phyloP scores from a whole-genome alignment of 1,284 basidiomycete species.

The Vanrija sp. region DNA sequence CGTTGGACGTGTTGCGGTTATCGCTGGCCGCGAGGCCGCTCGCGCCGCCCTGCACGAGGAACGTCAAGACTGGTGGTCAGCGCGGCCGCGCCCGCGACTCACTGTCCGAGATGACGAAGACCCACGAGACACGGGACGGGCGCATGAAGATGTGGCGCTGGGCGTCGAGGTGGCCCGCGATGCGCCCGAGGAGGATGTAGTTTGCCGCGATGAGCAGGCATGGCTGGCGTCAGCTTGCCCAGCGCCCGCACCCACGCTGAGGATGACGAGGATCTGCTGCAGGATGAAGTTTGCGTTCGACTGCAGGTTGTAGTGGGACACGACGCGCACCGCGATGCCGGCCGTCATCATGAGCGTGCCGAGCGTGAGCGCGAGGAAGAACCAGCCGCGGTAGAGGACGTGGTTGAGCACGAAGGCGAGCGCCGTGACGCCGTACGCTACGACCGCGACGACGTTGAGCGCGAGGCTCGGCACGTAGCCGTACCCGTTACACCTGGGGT shows the following conservation, averaged over 20 bases:
- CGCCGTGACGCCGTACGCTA: too few species aligned
- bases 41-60: slow-evolving; percentile 58
- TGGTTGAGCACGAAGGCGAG: background rate
- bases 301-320: background rate
- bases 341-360: background rate
- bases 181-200: slow-evolving; percentile 62
- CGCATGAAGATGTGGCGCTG: slow-evolving; percentile 44
- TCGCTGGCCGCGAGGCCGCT: slow-evolving; percentile 40
- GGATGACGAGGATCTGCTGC: background rate
- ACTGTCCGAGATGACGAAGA: slow-evolving; percentile 54
- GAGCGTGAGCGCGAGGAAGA: background rate
- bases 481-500: too few species aligned
- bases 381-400: background rate
- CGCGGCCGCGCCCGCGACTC: too few species aligned
- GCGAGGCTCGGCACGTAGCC: too few species aligned
- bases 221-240: slow-evolving; percentile 47
- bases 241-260: background rate
- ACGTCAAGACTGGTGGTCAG: slow-evolving; percentile 49
- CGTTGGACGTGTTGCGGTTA: slow-evolving; percentile 35
- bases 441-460: too few species aligned
- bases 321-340: background rate
- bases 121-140: slow-evolving; percentile 20
- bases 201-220: slow-evolving; percentile 70
- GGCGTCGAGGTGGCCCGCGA: slow-evolving; percentile 56
- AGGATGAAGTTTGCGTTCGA: background rate